Evolutionary conservation across 306 rosid genomes (phyloP), one percentile per base, ranked within the genome.

Genomic region (Cucurbita argyrosperma): DNA sequence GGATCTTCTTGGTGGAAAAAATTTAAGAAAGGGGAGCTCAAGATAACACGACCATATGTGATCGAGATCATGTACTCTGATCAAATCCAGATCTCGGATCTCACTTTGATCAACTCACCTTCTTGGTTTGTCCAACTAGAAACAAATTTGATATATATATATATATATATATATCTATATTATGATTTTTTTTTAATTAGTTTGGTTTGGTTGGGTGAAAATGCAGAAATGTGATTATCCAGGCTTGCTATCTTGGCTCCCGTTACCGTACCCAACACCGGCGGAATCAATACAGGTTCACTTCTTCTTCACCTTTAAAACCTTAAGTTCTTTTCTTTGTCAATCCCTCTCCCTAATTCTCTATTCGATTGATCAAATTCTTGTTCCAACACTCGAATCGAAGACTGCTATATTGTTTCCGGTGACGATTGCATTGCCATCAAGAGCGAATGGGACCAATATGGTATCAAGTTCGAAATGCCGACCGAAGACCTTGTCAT

Each of bases 1-100:
- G 96, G 96, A 43, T n/a, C 72, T 0, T 71, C 39, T 52, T 92
- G 98, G 96, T 92, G 96, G 98, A 55, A 45, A 23, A 87, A 84
- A 61, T 86, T 80, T 76, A 74, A 45, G 6, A 62, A 72, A 1
- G 70, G 50, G 4, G 43, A 79, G 50, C 4, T 88, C 46, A 85
- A 77, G 1, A 46, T 64, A 54, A 88, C 92, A 2, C 77, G 94
- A 0, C 97, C 97, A 1, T 88, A 86, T 72, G 0, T 86, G 81
- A 86, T 92, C 19, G 97, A 92, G 83, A 59, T 86, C 9, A 77
- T 86, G 90, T 82, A 69, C 71, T 88, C 92, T 23, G 12, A 83
- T 76, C 71, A 88, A 4, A 77, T 92, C 3, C 90, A 85, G 70
- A 92, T 92, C 15, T 86, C 88, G 8, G 81, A 89, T 80, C 83